Conservation (phyloP, 1,284 basidiomycete species). For the Heterobasidion occidentale region DNA sequence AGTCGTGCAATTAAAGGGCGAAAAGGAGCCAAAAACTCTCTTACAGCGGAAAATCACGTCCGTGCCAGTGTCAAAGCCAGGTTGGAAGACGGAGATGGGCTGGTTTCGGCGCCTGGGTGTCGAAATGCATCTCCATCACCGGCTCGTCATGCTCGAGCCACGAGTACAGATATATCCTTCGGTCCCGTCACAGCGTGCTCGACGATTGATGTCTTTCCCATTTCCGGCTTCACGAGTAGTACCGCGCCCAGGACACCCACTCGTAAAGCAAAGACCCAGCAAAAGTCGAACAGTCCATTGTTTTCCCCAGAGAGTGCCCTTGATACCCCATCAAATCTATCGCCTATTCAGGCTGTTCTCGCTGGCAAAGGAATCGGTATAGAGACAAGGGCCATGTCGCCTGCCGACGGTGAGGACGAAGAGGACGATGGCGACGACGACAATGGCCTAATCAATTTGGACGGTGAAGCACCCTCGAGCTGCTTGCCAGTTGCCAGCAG, state of each 20-base stretch:
- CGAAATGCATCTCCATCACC: no score
- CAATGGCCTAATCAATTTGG: conserved; percentile 10
- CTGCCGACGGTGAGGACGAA: neutral
- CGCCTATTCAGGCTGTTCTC: conserved; percentile 12
- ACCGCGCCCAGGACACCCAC: conserved; percentile 7
- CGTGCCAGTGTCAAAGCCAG: neutral
- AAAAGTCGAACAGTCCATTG: conserved; percentile 12
- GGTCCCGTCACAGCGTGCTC: no score
- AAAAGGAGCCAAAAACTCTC: neutral
- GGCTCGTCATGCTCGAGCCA: no score
- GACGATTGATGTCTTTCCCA: neutral
- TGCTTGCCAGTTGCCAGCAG: conserved; percentile 40
- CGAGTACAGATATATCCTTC: no score
- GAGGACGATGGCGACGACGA: conserved; percentile 11
- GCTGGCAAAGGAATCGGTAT: conserved; percentile 6
- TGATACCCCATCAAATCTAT: conserved; percentile 3
- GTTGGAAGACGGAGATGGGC: neutral
- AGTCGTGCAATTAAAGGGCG: neutral
- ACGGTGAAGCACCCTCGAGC: conserved; percentile 25
- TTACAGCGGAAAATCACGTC: neutral
- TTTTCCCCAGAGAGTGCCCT: conserved; percentile 19
- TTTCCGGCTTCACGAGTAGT: neutral
- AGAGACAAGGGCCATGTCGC: neutral
- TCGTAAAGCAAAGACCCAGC: neutral
- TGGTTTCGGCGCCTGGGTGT: neutral